Conservation (phyloP, 179 eudicot genomes). For the Beta corolliflora region DNA sequence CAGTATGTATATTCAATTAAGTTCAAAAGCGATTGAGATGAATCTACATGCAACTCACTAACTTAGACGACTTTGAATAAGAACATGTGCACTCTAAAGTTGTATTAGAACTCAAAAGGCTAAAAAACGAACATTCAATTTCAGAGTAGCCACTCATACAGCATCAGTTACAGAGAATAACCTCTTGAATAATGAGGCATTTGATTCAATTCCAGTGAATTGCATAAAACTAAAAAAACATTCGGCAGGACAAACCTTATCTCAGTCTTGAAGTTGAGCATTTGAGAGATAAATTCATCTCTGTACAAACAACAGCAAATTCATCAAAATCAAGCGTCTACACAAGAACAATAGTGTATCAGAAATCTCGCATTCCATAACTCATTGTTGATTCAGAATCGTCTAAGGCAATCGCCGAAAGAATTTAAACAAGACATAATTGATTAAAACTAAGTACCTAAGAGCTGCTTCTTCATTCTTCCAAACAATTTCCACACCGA, state of each 20-base stretch:
- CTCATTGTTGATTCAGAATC: background rate
- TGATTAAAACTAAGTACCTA: slow-evolving; percentile 31
- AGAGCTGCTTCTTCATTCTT: slow-evolving; percentile 50
- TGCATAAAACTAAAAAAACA: background rate
- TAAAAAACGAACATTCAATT: too few relatives aligned
- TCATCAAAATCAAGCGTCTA: background rate
- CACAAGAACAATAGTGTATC: background rate
- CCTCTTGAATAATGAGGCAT: too few relatives aligned
- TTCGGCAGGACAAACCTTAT: slow-evolving; percentile 48
- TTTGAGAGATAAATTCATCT: slow-evolving; percentile 64
- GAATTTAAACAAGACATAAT: background rate
- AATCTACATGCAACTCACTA: background rate
- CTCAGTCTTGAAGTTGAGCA: slow-evolving; percentile 57
- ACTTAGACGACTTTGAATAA: background rate
- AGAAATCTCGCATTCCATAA: background rate
- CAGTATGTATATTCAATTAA: slow-evolving; percentile 8
- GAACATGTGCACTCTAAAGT: background rate
- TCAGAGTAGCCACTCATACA: too few relatives aligned
- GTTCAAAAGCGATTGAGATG: too few relatives aligned
- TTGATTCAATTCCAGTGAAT: background rate
- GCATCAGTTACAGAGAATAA: too few relatives aligned
- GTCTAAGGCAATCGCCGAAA: background rate
- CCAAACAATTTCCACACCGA: slow-evolving; percentile 15
- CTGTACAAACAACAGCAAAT: slow-evolving; percentile 33
- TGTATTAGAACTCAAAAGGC: too few relatives aligned